Base-by-base conservation (phyloP, 2,329 filamentous ascomycete genomes). In the Ramularia endophylla region DNA sequence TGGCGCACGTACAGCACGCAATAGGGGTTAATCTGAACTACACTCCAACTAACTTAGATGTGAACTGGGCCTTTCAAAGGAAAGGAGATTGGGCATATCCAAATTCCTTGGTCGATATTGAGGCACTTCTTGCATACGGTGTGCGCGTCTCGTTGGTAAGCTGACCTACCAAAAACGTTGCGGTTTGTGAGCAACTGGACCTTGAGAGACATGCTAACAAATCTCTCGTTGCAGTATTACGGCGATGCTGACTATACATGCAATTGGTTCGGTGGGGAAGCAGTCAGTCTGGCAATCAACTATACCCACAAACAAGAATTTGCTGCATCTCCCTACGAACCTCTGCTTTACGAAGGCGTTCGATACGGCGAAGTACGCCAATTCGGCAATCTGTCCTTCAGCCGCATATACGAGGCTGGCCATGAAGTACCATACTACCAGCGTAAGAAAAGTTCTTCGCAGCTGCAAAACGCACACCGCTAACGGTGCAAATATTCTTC, bases 21-120 rank as follows among this genome's bases (percentile, higher is more conserved):
- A 65, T 82, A 0, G 79, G 78, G 2, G 71, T 77, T 22, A 2
- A 73, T 71, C 0, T 80, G 16, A 81, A 82, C 57, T 81, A 69
- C 64, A 75, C 75, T 2, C 56, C 61, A 17, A 60, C 56, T 4
- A 60, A 60, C 29, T 46, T 46, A 0, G 53, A 68, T 9, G 74
- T 77, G 1, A 61, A 62, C 8, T 39, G 50, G 3, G 71, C 67
- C 1, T 70, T 68, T 5, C 3, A 17, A 22, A 20, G 32, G 3
- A 34, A 8, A 13, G 72, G 71, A 16, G 71, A 77, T 52, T 71
- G 72, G 45, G 60, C 66, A 1, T 65, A 71, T 11, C 65, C 65
- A 1, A 69, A 69, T 39, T 67, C 67, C 48, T 65, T 73, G 9
- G 66, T 69, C 27, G 69, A 74, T 41, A 52, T 77, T 0, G 68